Base-by-base conservation (phyloP, 345 rosid genomes). In the Tarenaya hassleriana region DNA sequence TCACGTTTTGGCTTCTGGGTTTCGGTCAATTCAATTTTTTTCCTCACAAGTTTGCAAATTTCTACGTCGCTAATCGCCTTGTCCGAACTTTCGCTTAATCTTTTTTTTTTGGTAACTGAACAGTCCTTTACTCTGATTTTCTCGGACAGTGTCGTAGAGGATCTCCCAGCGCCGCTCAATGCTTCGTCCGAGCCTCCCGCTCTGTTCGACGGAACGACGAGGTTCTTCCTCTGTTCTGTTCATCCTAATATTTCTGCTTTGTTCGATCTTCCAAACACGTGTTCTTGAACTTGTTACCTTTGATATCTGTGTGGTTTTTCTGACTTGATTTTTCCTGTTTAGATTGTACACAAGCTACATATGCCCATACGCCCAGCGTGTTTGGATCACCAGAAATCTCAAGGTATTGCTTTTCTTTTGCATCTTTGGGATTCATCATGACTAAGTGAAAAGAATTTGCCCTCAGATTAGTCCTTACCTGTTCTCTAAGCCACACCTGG, bases 321-420 rank as follows among this genome's bases (percentile, higher is more conserved):
- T 1, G 3, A 18, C 50, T 56, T 15, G 35, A 1, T 20, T 17
- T 46, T 19, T 10, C n/a, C 4, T 34, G 52, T 10, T n/a, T 5
- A 88, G 97, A 79, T 66, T 85, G 79, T 89, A 81, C 41, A 74
- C 77, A 49, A 75, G 82, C 13, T 83, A 81, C 49, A 68, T 72
- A 4, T 83, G 97, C 72, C 92, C 97, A 3, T 85, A 70, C 45
- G 92, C 87, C 0, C 95, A 82, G 76, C 92, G 89, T 41, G 82
- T 69, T 59, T 85, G 95, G 97, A 81, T 83, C 54, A 63, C 87
- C 11, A 69, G 89, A 49, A 88, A 88, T 69, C 66, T 61, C 59
- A 88, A 88, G 97, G 95, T 88, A 56, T 41, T 42, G 10, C 10
- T 42, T 15, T 41, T 24, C 35, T 12, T 13, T 17, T 17, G 43